Evolutionary conservation across 2,329 filamentous ascomycete species (phyloP).

Genomic region (Claviceps digitariae): DNA sequence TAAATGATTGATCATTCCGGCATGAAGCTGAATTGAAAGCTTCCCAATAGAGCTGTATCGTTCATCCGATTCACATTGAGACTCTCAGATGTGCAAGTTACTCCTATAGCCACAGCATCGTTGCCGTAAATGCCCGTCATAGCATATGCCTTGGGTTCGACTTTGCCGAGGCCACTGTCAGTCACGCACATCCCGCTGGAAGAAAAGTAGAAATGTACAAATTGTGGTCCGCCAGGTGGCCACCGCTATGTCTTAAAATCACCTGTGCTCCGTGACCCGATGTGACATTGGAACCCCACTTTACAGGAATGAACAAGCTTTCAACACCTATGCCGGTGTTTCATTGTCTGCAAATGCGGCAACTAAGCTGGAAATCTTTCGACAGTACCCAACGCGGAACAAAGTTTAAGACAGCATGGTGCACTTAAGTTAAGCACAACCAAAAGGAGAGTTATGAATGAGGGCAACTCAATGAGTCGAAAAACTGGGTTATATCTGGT

Average conservation of each 20-base stretch:
- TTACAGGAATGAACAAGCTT: not conserved
- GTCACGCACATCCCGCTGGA: not conserved
- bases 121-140: not conserved
- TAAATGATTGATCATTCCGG: not conserved
- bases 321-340: not conserved
- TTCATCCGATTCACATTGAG: not conserved
- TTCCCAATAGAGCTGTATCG: not conserved
- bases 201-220: not conserved
- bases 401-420: not conserved
- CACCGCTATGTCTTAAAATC: not conserved
- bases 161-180: not conserved
- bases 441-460: not conserved
- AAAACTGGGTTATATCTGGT: no score
- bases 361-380: not conserved
- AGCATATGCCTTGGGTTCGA: not conserved
- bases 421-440: not conserved
- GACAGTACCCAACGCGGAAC: not conserved
- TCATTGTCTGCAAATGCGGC: not conserved
- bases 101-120: not conserved
- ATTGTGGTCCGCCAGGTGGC: not conserved
- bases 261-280: not conserved
- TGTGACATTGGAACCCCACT: not conserved
- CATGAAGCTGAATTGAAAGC: not conserved
- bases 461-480: no score
- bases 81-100: not conserved